These are phyloP conservation scores for Helicostylum pulchrum DNA, from an alignment of 192 early-diverging fungal species.

Conservation along the genomic window DNA sequence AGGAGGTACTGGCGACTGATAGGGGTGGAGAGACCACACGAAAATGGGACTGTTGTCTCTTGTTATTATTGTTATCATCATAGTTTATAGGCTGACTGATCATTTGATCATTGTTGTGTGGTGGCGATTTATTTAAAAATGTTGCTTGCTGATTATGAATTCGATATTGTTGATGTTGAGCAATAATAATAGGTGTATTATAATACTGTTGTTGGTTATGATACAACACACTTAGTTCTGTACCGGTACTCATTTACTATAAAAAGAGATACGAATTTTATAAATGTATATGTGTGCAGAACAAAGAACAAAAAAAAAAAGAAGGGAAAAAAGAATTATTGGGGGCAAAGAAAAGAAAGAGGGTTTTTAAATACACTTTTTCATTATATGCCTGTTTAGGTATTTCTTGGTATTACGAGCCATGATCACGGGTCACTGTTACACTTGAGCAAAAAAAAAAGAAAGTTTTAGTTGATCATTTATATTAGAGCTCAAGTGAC, in stretches of 20 bases:
- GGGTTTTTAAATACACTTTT: conserved; percentile 5
- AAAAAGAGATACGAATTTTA: too few species aligned
- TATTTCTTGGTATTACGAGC: neutral
- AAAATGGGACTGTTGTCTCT: too few species aligned
- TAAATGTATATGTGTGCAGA: neutral
- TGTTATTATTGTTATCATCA: neutral
- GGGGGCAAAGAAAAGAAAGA: conserved; percentile 2
- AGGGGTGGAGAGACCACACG: neutral
- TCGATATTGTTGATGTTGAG: too few species aligned
- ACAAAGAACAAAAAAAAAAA: conserved; percentile 8
- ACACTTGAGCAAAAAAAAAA: conserved; percentile 3
- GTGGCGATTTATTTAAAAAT: neutral
- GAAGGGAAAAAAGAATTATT: neutral
- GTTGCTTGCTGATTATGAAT: neutral
- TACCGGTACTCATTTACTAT: conserved; percentile 11
- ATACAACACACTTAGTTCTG: conserved; percentile 8
- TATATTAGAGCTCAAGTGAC: too few species aligned
- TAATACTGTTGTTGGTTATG: neutral
- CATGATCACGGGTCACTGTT: conserved; percentile 5
- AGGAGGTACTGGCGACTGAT: neutral
- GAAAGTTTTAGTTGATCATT: neutral
- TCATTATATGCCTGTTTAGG: neutral
- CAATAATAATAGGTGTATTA: neutral
- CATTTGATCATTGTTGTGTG: neutral
- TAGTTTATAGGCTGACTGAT: neutral